Evolutionary conservation across 2,329 filamentous ascomycete species (phyloP).

Genomic region (Aspergillus tamarii): DNA sequence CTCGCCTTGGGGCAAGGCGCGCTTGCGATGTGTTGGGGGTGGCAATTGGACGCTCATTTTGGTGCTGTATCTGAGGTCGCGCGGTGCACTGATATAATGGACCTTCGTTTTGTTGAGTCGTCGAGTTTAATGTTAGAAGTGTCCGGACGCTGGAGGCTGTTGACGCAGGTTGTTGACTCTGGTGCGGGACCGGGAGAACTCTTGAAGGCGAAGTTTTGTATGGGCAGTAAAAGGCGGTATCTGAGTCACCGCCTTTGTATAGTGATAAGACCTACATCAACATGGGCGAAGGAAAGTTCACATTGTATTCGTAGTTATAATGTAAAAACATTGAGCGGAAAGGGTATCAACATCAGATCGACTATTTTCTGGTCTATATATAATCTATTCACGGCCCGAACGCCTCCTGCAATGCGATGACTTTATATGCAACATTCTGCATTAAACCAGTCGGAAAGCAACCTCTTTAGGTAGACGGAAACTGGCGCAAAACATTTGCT

Average conservation of each 20-base stretch:
- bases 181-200: constrained; percentile 18
- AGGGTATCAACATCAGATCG: constrained; percentile 18
- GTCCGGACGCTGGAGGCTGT: background rate
- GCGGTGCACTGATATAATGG: background rate
- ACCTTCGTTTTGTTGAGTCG: background rate
- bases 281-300: background rate
- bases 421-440: background rate
- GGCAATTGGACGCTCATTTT: constrained; percentile 40
- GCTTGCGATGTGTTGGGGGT: constrained; percentile 46
- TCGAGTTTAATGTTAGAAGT: background rate
- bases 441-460: constrained; percentile 62
- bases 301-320: background rate
- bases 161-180: constrained; percentile 17
- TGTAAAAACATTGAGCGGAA: constrained; percentile 4
- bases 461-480: constrained; percentile 83
- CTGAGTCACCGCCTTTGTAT: constrained; percentile 8
- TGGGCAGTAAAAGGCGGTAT: constrained; percentile 30
- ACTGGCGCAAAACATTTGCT: constrained; percentile 95
- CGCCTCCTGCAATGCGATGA: constrained; percentile 20
- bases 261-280: background rate
- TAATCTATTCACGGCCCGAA: constrained; percentile 18
- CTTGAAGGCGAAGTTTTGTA: constrained; percentile 12
- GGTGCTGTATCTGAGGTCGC: background rate
- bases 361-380: constrained; percentile 23
- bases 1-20: constrained; percentile 57